Conservation (phyloP, 305 asterid species). For the Solanum hybrid region DNA sequence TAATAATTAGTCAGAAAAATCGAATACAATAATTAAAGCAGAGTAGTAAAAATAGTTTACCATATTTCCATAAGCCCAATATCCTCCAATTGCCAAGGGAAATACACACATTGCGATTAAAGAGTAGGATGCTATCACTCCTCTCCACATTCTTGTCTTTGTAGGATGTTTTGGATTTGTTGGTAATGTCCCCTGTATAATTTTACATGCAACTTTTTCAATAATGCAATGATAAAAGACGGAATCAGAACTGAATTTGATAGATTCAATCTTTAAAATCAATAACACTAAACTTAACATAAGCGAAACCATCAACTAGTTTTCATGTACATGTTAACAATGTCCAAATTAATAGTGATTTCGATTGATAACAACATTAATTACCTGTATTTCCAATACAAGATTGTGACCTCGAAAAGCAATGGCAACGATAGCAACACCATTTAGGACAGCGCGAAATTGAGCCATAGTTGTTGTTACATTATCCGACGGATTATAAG, state of each 20-base stretch:
- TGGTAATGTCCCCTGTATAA: conserved; percentile 55
- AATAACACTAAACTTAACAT: neutral
- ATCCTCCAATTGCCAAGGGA: conserved; percentile 55
- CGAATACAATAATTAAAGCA: no score
- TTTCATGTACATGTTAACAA: neutral
- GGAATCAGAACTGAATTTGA: no score
- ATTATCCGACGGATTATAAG: neutral
- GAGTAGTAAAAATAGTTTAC: no score
- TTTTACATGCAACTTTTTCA: neutral
- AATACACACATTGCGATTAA: conserved; percentile 33
- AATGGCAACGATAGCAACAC: conserved; percentile 33
- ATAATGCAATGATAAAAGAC: neutral
- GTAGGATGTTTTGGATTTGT: conserved; percentile 20
- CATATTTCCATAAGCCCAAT: conserved; percentile 53
- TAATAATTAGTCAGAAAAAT: no score
- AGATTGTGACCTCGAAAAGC: conserved; percentile 71
- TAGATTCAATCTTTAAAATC: neutral
- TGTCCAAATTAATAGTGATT: neutral
- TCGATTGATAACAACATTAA: neutral
- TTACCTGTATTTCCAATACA: conserved; percentile 62
- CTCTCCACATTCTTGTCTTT: conserved; percentile 52
- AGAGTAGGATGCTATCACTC: conserved; percentile 31
- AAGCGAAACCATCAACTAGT: neutral
- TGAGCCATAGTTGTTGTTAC: neutral
- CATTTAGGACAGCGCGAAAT: conserved; percentile 23